Conservation (phyloP, 306 rosid genomes). For the Quercus rubra region DNA sequence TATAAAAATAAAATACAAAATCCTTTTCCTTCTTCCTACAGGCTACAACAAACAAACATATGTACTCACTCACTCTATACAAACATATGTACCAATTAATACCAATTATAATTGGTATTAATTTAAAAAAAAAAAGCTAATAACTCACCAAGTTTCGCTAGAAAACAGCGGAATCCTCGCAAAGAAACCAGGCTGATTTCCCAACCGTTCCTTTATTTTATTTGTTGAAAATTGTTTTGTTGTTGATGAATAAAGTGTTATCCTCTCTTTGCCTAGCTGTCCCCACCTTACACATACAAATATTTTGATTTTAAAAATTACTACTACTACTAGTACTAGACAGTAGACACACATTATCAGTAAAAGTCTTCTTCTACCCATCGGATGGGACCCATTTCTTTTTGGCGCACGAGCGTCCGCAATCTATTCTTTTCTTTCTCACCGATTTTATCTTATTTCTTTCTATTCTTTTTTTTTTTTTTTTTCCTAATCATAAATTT, state of each 20-base stretch:
- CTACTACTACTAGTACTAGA: no score
- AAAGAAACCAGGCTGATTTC: slow-evolving; percentile 14
- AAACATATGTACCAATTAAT: no score
- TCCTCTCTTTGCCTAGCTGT: no score
- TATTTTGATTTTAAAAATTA: not conserved
- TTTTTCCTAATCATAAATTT: no score
- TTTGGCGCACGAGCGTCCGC: no score
- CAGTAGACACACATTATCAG: not conserved
- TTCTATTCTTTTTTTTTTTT: no score
- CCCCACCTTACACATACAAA: not conserved
- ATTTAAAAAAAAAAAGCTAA: not conserved
- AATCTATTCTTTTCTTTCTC: no score
- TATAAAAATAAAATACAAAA: not conserved
- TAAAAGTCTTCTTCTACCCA: not conserved
- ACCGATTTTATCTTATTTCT: no score
- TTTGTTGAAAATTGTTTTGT: not conserved
- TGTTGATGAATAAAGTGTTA: not conserved
- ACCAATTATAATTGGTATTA: not conserved
- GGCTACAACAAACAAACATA: not conserved
- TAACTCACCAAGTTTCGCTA: not conserved
- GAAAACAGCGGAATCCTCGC: slow-evolving; percentile 31
- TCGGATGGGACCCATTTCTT: no score
- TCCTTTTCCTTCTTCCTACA: not conserved
- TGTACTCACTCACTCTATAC: not conserved
- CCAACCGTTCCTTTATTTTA: not conserved